phyloP scores from a whole-genome alignment of 2,329 filamentous ascomycete species.

The Mariannaea sp. region DNA sequence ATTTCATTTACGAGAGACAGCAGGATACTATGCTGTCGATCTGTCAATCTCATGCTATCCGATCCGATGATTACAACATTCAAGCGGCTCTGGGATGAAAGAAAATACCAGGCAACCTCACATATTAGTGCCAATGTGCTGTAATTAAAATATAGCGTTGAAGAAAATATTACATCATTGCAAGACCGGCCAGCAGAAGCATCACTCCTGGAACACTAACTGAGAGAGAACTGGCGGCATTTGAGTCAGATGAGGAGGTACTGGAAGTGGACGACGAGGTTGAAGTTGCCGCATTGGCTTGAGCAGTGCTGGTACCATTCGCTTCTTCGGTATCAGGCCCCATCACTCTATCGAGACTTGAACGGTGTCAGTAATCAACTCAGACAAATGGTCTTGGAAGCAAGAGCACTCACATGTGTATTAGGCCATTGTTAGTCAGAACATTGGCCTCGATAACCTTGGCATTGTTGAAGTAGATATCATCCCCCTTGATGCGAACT shows the following conservation, averaged over 20 bases:
- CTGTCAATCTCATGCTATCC: no score
- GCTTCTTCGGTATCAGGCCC: background rate
- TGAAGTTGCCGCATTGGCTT: background rate
- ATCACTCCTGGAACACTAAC: background rate
- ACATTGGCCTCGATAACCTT: constrained; percentile 31
- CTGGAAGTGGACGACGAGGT: constrained; percentile 12
- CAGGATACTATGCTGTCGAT: no score
- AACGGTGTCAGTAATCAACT: background rate
- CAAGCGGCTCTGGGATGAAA: no score
- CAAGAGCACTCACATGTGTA: constrained; percentile 25
- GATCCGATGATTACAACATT: no score
- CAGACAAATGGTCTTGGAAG: background rate
- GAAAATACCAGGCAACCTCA: no score
- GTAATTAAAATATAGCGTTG: no score
- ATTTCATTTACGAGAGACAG: no score
- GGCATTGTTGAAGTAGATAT: constrained; percentile 34
- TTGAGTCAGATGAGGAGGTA: background rate
- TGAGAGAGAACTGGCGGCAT: constrained; percentile 2
- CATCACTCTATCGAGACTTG: constrained; percentile 12
- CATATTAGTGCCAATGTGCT: no score
- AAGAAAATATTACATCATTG: constrained; percentile 1
- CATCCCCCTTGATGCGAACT: constrained; percentile 19
- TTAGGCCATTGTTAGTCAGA: constrained; percentile 29
- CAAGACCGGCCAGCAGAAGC: constrained; percentile 9
- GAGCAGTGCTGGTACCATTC: constrained; percentile 4